Evolutionary conservation across 78 protist species (phyloP).

Genomic region (slime mould (Dictyostelium discoideum)): DNA sequence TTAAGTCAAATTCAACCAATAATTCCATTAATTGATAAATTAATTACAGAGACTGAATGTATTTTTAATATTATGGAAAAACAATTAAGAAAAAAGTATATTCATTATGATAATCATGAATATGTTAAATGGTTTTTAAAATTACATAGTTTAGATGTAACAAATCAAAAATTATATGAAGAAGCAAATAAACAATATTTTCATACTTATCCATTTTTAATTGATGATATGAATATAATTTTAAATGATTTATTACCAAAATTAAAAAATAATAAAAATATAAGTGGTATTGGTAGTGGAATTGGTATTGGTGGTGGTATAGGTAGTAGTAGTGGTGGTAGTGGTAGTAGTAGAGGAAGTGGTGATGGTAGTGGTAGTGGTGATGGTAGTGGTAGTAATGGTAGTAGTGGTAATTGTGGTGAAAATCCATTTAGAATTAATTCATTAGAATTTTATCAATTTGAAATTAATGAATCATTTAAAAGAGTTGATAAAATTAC

Average conservation of each 20-base stretch:
- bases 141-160: background rate
- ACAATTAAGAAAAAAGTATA: background rate
- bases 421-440: background rate
- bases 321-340: background rate
- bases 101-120: background rate
- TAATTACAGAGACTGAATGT: background rate
- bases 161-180: background rate
- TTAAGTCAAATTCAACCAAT: background rate
- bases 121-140: background rate
- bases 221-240: background rate
- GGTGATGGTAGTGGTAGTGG: background rate
- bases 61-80: slow-evolving; percentile 16
- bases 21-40: background rate
- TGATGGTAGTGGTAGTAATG: background rate
- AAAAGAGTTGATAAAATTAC: background rate
- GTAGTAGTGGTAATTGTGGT: background rate
- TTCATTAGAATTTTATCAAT: slow-evolving; percentile 16
- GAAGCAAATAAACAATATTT: background rate
- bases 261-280: background rate
- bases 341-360: no score
- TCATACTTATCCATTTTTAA: background rate
- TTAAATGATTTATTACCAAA: background rate
- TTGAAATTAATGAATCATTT: background rate
- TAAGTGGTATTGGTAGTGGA: background rate
- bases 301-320: background rate